Conservation (phyloP, 2,329 filamentous ascomycete genomes). For the Periconia macrospinosa region DNA sequence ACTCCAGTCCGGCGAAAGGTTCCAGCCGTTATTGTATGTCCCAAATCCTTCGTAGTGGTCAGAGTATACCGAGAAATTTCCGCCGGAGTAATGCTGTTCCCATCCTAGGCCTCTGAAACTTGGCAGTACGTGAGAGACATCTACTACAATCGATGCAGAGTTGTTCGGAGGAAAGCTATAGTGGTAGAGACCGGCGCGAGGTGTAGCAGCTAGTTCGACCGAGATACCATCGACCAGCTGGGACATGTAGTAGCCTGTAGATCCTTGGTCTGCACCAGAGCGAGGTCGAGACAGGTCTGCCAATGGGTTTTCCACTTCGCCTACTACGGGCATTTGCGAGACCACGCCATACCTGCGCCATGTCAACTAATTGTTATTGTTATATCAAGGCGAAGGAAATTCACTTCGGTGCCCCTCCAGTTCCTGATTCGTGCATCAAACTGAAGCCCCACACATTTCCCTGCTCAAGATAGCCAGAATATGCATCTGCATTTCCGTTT, state of each 20-base stretch:
- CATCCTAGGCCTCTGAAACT: constrained; percentile 63
- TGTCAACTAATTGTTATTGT: background rate
- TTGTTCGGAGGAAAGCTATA: constrained; percentile 58
- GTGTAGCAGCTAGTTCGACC: constrained; percentile 61
- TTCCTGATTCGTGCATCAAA: constrained; percentile 40
- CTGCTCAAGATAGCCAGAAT: constrained; percentile 37
- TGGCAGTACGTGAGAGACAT: constrained; percentile 65
- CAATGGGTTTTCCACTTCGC: constrained; percentile 53
- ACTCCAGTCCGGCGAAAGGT: constrained; percentile 62
- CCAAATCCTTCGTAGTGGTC: constrained; percentile 63
- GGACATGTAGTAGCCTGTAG: constrained; percentile 65
- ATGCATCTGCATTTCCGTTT: constrained; percentile 34
- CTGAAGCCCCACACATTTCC: constrained; percentile 40
- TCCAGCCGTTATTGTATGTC: constrained; percentile 69
- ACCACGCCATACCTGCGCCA: constrained; percentile 32
- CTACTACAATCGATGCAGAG: constrained; percentile 57
- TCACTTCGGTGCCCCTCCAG: constrained; percentile 36
- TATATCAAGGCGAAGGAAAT: background rate
- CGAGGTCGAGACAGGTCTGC: constrained; percentile 58
- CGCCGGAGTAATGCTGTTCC: constrained; percentile 65
- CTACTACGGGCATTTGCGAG: constrained; percentile 37
- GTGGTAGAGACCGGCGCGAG: constrained; percentile 60
- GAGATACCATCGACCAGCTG: constrained; percentile 56
- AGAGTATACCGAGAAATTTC: constrained; percentile 56
- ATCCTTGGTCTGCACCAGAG: constrained; percentile 53